These are phyloP conservation scores for Lepidium aucheri DNA, from an alignment of 345 rosid species.

Conservation along the genomic window DNA sequence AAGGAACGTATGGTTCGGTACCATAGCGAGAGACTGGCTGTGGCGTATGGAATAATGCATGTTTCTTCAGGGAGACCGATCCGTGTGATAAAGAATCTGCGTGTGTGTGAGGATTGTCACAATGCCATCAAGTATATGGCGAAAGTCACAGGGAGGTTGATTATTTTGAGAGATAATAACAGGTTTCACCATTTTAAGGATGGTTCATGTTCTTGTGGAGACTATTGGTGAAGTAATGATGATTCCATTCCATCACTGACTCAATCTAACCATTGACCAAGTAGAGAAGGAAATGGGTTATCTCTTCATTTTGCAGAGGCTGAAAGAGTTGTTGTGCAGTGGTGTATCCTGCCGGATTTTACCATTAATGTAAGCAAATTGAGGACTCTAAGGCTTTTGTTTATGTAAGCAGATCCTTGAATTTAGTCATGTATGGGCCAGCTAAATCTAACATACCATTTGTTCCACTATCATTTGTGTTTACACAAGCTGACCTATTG, in stretches of 20 bases:
- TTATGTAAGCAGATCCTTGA: constrained; percentile 42
- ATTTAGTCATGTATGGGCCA: constrained; percentile 57
- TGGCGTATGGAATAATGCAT: constrained; percentile 49
- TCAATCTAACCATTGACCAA: neutral
- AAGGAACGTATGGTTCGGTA: constrained; percentile 59
- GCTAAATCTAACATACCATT: constrained; percentile 29
- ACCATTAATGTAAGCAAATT: neutral
- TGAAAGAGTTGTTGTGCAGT: neutral
- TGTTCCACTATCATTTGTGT: constrained; percentile 18
- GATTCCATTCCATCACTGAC: neutral
- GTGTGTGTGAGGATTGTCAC: constrained; percentile 67
- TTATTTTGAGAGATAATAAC: constrained; percentile 56
- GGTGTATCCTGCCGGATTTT: neutral
- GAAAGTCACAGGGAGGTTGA: constrained; percentile 48
- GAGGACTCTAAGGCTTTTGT: neutral
- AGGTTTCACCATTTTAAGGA: constrained; percentile 62
- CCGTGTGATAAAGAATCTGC: constrained; percentile 60
- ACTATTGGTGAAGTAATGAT: constrained; percentile 43
- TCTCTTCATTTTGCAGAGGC: neutral
- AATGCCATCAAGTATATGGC: constrained; percentile 54
- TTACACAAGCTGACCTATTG: constrained; percentile 18
- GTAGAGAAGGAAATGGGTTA: neutral
- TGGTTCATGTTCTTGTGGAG: constrained; percentile 71
- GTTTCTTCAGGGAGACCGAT: constrained; percentile 51
- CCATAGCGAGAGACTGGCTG: constrained; percentile 70